Conservation (phyloP, 169 alveolate species). For the Pseudocohnilembus persalinus region DNA sequence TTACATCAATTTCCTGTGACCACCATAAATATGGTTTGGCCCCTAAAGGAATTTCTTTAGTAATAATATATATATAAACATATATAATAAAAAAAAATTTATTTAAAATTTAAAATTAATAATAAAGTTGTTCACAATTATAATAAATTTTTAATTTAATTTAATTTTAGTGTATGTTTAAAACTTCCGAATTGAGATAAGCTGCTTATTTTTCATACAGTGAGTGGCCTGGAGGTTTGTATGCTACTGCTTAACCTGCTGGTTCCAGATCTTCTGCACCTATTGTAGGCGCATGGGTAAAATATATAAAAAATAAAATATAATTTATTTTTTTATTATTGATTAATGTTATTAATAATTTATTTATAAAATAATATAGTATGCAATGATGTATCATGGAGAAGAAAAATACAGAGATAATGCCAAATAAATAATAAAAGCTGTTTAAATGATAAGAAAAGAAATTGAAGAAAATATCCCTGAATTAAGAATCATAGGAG, state of each 20-base stretch:
- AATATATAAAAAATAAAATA: no score
- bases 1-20: constrained; percentile 87
- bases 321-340: no score
- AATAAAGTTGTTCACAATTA: no score
- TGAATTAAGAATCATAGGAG: neutral
- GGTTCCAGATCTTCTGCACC: constrained; percentile 70
- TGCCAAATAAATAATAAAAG: constrained; percentile 33
- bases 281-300: constrained; percentile 57
- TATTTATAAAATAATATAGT: neutral
- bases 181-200: constrained; percentile 68
- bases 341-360: no score
- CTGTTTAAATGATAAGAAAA: constrained; percentile 9
- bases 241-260: constrained; percentile 74
- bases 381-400: constrained; percentile 60
- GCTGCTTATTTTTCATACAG: constrained; percentile 55
- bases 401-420: constrained; percentile 42
- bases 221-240: constrained; percentile 86
- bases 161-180: no score
- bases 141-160: no score
- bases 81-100: no score
- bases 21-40: constrained; percentile 86
- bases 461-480: neutral
- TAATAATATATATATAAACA: no score
- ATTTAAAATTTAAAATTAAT: no score
- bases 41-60: constrained; percentile 86